These are phyloP conservation scores for Teratosphaeria pseudoeucalypti DNA, from an alignment of 2,329 filamentous ascomycete species.

Conservation along the genomic window DNA sequence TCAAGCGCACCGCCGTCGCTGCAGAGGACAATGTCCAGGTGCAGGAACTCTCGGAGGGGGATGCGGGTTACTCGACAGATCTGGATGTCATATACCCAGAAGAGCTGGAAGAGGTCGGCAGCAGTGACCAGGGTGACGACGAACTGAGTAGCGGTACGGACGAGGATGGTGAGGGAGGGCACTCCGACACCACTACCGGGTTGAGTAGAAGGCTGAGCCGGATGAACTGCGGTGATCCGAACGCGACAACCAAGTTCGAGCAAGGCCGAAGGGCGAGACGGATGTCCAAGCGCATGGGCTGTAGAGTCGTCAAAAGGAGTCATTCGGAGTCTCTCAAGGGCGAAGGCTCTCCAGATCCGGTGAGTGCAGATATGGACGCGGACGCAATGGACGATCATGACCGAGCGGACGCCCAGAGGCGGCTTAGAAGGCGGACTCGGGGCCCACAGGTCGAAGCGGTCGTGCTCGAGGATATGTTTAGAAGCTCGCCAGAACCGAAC, in stretches of 20 bases:
- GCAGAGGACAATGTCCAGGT: conserved; percentile 27
- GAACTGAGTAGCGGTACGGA: conserved; percentile 11
- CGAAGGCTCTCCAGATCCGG: conserved; percentile 19
- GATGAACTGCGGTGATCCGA: conserved; percentile 15
- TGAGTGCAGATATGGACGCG: conserved; percentile 26
- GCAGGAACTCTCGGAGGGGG: conserved; percentile 31
- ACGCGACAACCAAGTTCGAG: conserved; percentile 17
- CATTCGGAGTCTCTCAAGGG: conserved; percentile 37
- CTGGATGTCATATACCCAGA: conserved; percentile 35
- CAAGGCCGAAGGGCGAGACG: conserved; percentile 22
- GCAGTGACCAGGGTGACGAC: conserved; percentile 22
- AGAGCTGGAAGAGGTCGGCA: conserved; percentile 33
- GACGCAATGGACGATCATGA: conserved; percentile 32
- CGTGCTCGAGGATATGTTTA: conserved; percentile 8
- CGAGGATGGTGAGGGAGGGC: conserved; percentile 8
- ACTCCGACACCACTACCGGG: conserved; percentile 9
- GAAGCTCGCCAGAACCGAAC: background rate
- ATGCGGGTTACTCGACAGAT: conserved; percentile 30
- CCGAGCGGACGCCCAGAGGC: conserved; percentile 28
- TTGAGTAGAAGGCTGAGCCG: conserved; percentile 12
- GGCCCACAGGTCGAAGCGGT: conserved; percentile 24
- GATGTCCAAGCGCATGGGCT: conserved; percentile 30
- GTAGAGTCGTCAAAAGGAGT: conserved; percentile 33
- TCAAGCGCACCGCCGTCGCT: conserved; percentile 10
- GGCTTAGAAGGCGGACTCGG: conserved; percentile 33